A percentile compares a stretch with the other conserved stretches of the same genome.
phyloP scores from a whole-genome alignment of 805 yeast genomes.

The Metschnikowia aberdeeniae region DNA sequence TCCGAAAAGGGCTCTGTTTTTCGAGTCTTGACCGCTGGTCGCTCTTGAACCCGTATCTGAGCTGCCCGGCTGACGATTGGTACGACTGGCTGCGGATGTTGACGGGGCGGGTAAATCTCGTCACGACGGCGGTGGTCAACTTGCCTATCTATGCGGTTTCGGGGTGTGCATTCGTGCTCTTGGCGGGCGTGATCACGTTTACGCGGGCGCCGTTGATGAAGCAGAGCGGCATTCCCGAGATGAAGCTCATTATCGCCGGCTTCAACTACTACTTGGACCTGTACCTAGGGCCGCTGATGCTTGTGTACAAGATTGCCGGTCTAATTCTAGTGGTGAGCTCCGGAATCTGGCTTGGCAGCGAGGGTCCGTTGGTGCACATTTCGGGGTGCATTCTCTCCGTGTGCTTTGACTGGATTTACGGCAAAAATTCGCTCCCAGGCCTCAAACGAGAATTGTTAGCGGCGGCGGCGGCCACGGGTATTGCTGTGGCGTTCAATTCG shows the following conservation, averaged over 20 bases:
- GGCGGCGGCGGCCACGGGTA: slow-evolving; percentile 81
- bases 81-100: slow-evolving; percentile 33
- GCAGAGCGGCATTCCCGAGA: slow-evolving; percentile 69
- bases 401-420: slow-evolving; percentile 30
- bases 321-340: slow-evolving; percentile 64
- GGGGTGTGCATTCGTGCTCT: slow-evolving; percentile 21
- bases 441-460: slow-evolving; percentile 59
- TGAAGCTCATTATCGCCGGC: slow-evolving; percentile 66
- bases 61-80: slow-evolving; percentile 42
- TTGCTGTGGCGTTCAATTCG: slow-evolving; percentile 79
- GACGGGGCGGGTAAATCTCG: slow-evolving; percentile 13
- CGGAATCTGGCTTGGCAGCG: slow-evolving; percentile 81
- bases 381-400: slow-evolving; percentile 50
- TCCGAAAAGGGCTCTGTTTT: slow-evolving; percentile 50
- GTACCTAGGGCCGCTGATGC: slow-evolving; percentile 49
- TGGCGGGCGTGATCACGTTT: slow-evolving; percentile 30
- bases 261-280: slow-evolving; percentile 42
- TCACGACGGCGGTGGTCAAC: slow-evolving; percentile 24
- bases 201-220: slow-evolving; percentile 25
- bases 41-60: slow-evolving; percentile 38
- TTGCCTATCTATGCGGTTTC: slow-evolving; percentile 34
- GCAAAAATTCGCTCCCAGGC: slow-evolving; percentile 47
- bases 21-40: slow-evolving; percentile 37
- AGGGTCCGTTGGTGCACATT: slow-evolving; percentile 82
- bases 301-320: slow-evolving; percentile 55